Evolutionary conservation across 805 yeast species (phyloP), one percentile per base, ranked within the genome.

Genomic region (Sugiyamaella marilandica): DNA sequence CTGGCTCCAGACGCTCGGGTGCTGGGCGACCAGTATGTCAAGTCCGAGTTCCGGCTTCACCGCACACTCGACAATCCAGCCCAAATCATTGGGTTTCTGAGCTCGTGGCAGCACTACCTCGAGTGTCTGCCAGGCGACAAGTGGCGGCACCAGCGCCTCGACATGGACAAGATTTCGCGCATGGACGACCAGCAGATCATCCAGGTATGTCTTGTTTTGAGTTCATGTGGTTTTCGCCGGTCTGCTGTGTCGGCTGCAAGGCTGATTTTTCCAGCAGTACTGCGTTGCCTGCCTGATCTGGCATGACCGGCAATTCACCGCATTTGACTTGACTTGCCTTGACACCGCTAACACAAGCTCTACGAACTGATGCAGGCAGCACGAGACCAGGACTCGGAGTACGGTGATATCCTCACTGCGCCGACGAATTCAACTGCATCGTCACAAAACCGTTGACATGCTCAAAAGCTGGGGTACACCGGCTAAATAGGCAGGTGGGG

Each of bases 181-280:
- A 81, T 94, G 91, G 81, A 86, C 24, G 92, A 94, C 7, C 97
- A 94, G 60, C 98, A 94, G 71, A 76, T 90, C 50, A 82, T 83
- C 5, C 99, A 92, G 70, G 70, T 69, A 55, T n/a, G 67, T 59
- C n/a, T 13, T 4, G 11, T 44, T 21, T 44, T 44, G 16, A 16
- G 36, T 16, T n/a, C 46, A n/a, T 14, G 2, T 10, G 11, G 11
- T 24, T 16, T 34, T 13, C 18, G 13, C 5, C 14, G 19, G 21
- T 13, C 19, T 24, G 29, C 29, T 24, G 29, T 7, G 29, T 24
- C 29, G 19, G 29, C 29, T 24, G 29, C 29, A 24, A 5, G 29
- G 29, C 29, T 24, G 29, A 24, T 24, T 24, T n/a, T 35, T 9
- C 10, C 9, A 16, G n/a, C 8, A 37, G 35, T 18, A 5, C 10